Percentiles rank a stretch among this genome's conserved stretches.
These are phyloP conservation scores for Alternaria triticimaculans DNA, from an alignment of 2,329 filamentous ascomycete genomes.

Conservation along the genomic window DNA sequence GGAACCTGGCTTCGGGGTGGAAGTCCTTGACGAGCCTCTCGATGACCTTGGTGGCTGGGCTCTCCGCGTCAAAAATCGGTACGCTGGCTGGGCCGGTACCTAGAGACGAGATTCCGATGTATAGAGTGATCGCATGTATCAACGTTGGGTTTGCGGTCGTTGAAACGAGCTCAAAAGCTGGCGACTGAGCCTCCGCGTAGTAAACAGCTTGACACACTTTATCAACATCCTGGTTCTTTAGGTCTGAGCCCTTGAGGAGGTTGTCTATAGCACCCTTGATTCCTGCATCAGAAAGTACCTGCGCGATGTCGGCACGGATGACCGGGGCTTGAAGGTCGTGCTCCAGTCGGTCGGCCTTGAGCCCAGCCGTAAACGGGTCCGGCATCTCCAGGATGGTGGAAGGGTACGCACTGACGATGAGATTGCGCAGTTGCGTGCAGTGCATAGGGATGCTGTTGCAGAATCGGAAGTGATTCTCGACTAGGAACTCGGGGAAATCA, in stretches of 20 bases:
- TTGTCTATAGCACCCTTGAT: conserved; percentile 63
- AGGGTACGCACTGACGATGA: conserved; percentile 82
- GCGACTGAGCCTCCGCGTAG: conserved; percentile 63
- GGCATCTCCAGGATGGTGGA: conserved; percentile 73
- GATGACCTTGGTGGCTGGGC: conserved; percentile 73
- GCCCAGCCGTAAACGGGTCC: conserved; percentile 73
- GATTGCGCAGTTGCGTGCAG: conserved; percentile 85
- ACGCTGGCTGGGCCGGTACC: conserved; percentile 64
- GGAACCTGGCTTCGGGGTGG: conserved; percentile 79
- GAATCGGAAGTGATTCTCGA: conserved; percentile 83
- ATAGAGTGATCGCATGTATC: conserved; percentile 82
- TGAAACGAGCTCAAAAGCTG: conserved; percentile 70
- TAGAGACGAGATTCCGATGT: conserved; percentile 77
- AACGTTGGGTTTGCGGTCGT: conserved; percentile 73
- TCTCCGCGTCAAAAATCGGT: conserved; percentile 68
- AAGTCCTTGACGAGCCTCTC: conserved; percentile 79
- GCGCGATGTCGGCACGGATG: conserved; percentile 67
- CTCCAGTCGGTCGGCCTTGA: conserved; percentile 79
- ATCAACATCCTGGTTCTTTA: conserved; percentile 75
- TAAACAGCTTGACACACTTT: conserved; percentile 78
- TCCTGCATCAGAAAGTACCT: conserved; percentile 57
- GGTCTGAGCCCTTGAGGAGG: conserved; percentile 60
- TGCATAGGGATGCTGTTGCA: conserved; percentile 82
- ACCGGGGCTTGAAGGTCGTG: conserved; percentile 73
- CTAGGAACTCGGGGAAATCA: conserved; percentile 92